Base-by-base conservation (phyloP, 2,329 filamentous ascomycete species). In the Xylariaceae sp. region DNA sequence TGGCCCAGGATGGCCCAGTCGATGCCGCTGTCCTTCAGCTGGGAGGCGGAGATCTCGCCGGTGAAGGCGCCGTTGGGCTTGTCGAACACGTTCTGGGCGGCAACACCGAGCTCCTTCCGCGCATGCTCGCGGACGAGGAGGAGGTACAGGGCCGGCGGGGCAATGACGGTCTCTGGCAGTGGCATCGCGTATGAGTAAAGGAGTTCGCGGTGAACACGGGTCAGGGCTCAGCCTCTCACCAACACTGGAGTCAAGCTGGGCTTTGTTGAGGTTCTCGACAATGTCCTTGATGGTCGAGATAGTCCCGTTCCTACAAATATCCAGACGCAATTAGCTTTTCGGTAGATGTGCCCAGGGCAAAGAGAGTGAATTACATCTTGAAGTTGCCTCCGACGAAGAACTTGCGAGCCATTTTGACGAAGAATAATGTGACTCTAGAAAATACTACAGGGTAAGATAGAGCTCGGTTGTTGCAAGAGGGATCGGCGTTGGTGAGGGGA, bases 361-460 rank as follows among this genome's bases (percentile, higher is more conserved):
- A 39, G 44, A 42, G 40, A 51, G 40, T 45, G 34, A 23, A 75
- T 60, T 70, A 94, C 89, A 96, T 96, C 77, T 98, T 96, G 74
- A 96, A 96, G 82, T 98, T 98, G 61, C 89, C 89, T 65, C 89
- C 89, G 64, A 94, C 85, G 65, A 94, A 94, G 75, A 94, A 94
- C 73, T 88, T 83, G 73, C 88, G 88, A 76, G 81, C 75, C 88
- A 94, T 94, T 56, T 58, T 86, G 75, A 67, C n/a, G 12, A 26
- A 12, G 6, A n/a, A 53, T 53, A 51, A 52, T 54, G n/a, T n/a
- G n/a, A n/a, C n/a, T n/a, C n/a, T n/a, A n/a, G n/a, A n/a, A n/a
- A n/a, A n/a, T n/a, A n/a, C n/a, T n/a, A n/a, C n/a, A n/a, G n/a
- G n/a, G n/a, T n/a, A n/a, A n/a, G n/a, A n/a, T n/a, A n/a, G n/a